Evolutionary conservation across 768 basidiomycete genomes (phyloP).

Genomic region (Crassisporium funariophilum): DNA sequence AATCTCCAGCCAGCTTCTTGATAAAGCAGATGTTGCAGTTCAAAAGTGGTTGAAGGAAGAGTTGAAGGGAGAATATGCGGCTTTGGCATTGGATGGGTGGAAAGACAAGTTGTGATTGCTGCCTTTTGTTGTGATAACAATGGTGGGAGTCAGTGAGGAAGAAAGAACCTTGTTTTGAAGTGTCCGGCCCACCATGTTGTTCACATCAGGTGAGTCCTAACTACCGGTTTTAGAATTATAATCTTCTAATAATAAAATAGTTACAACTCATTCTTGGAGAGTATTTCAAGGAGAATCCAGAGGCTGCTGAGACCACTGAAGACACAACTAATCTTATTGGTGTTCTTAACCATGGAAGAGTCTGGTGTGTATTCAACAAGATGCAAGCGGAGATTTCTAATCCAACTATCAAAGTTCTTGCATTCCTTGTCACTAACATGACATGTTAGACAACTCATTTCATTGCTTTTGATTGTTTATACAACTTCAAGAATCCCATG

Average conservation of each 20-base stretch:
- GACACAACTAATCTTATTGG: constrained; percentile 27
- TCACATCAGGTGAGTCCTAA: too few relatives aligned
- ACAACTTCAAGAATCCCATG: constrained; percentile 22
- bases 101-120: constrained; percentile 26
- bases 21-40: too few relatives aligned
- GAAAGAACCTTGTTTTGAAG: constrained; percentile 22
- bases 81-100: too few relatives aligned
- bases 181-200: constrained; percentile 23
- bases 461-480: constrained; percentile 23
- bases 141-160: constrained; percentile 27
- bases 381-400: constrained; percentile 17
- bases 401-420: constrained; percentile 19
- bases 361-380: constrained; percentile 27
- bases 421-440: constrained; percentile 28
- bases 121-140: constrained; percentile 26
- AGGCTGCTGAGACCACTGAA: constrained; percentile 21
- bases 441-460: constrained; percentile 31
- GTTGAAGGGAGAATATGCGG: too few relatives aligned
- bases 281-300: constrained; percentile 23
- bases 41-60: too few relatives aligned
- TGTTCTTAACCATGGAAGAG: constrained; percentile 24
- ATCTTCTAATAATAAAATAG: too few relatives aligned
- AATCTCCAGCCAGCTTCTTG: too few relatives aligned
- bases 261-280: constrained; percentile 26
- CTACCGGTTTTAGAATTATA: too few relatives aligned